These are phyloP conservation scores for Fraxinus albicans DNA, from an alignment of 305 asterid species.

Conservation along the genomic window DNA sequence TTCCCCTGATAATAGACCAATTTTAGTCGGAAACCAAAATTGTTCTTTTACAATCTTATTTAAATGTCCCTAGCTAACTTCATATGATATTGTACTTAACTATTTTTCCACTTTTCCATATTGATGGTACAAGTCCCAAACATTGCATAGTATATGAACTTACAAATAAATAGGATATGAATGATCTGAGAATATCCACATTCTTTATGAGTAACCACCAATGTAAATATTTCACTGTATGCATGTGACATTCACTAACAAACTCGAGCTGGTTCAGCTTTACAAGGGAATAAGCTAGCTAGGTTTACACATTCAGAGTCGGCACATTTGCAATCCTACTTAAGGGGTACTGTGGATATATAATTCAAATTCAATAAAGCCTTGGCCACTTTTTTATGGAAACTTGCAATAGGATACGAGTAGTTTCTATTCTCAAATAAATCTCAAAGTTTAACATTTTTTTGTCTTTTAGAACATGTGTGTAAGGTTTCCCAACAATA, in stretches of 20 bases:
- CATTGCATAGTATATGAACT: not conserved
- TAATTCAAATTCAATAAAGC: not conserved
- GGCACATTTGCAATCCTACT: not conserved
- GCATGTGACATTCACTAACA: not conserved
- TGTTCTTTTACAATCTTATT: not conserved
- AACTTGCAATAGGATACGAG: not conserved
- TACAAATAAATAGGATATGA: not conserved
- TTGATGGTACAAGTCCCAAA: not conserved
- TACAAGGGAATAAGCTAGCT: not conserved
- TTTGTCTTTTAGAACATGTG: not conserved
- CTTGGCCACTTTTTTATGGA: not conserved
- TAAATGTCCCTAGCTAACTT: not conserved
- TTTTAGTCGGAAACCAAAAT: not conserved
- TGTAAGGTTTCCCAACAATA: not conserved
- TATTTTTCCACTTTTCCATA: not conserved
- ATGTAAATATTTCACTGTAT: not conserved
- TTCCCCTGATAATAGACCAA: not conserved
- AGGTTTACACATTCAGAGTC: not conserved
- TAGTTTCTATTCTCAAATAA: not conserved
- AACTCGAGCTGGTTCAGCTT: not conserved
- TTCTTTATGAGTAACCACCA: not conserved
- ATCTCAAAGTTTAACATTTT: not conserved
- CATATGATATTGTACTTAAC: not conserved
- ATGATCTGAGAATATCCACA: not conserved
- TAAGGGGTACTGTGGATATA: not conserved